Base-by-base conservation (phyloP, 2,329 filamentous ascomycete genomes). In the Hypoxylon sp. region DNA sequence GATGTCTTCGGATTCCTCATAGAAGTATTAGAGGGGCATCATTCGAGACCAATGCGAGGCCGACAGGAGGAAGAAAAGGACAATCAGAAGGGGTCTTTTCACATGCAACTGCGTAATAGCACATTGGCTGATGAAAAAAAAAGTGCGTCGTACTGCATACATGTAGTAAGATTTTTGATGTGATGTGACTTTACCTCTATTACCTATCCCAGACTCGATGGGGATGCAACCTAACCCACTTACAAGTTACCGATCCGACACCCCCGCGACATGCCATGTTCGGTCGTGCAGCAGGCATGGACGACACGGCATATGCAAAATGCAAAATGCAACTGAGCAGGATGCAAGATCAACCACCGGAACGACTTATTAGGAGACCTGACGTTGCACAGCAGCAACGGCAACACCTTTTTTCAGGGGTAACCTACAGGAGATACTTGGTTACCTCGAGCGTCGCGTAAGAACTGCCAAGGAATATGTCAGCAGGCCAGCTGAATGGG, bases 21-120 rank as follows among this genome's bases (percentile, higher is more conserved):
- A 74, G 72, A 73, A 58, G 64, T 68, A 53, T 70, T 74, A 73
- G 68, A 74, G 72, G 71, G 71, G 70, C 55, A 67, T 63, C 50
- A 67, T 64, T 64, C 67, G 65, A 69, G 69, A 69, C 67, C 61
- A 58, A 68, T 65, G 65, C 65, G 61, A 70, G 58, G 65, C 65
- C 65, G 37, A 70, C 57, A 58, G 50, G 48, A 43, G 21, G 23
- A 54, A 48, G 57, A 37, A 34, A 19, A 61, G 21, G 52, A 64
- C 43, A 56, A 61, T 64, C 45, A 58, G 51, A 70, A 58, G 65
- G 63, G 63, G 56, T 34, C 30, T 46, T 54, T 62, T 68, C 67
- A 70, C 67, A 70, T 70, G 65, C 58, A 67, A 64, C 57, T 63
- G 58, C 61, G 45, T 62, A 67, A 65, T 67, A 59, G 47, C 27